Conservation (phyloP, 495 filamentous ascomycete species). For the Hypoxylon intermedium region DNA sequence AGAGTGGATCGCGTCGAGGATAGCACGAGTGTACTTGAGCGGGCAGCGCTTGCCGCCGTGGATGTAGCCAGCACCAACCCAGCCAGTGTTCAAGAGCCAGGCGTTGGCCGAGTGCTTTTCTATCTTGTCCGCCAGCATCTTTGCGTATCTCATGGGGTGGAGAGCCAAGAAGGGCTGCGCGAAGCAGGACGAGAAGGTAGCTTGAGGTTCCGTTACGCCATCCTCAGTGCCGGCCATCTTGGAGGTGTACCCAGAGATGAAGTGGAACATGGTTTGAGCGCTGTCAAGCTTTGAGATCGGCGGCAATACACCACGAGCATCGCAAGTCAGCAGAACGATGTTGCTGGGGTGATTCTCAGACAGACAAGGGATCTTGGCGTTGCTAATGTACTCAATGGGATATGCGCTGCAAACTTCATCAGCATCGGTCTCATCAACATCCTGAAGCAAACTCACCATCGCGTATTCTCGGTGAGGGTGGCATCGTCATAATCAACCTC, state of each 20-base stretch:
- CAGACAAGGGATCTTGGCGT: conserved; percentile 97
- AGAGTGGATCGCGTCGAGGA: conserved; percentile 96
- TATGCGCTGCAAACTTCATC: conserved; percentile 67
- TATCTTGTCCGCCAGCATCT: conserved; percentile 98
- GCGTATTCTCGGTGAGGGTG: conserved; percentile 97
- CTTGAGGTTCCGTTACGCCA: conserved; percentile 93
- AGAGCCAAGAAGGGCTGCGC: conserved; percentile 98
- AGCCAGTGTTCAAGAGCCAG: conserved; percentile 98
- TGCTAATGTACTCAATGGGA: conserved; percentile 97
- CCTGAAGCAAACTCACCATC: conserved; percentile 60
- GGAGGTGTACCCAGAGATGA: conserved; percentile 99
- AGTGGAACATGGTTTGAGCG: conserved; percentile 99
- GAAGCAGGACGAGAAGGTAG: conserved; percentile 99
- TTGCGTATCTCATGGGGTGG: conserved; percentile 98
- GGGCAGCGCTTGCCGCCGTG: conserved; percentile 98
- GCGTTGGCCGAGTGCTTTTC: conserved; percentile 92
- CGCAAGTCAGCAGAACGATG: conserved; percentile 97
- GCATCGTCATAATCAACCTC: conserved; percentile 92
- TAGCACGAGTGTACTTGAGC: conserved; percentile 97
- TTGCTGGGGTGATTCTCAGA: conserved; percentile 88
- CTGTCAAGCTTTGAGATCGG: conserved; percentile 97
- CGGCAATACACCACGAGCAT: conserved; percentile 95
- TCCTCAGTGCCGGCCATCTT: conserved; percentile 99
- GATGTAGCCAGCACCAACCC: conserved; percentile 94
- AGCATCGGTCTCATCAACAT: background rate